These are phyloP conservation scores for Alternaria novae-zelandiae DNA, from an alignment of 2,329 filamentous ascomycete genomes.

Conservation along the genomic window DNA sequence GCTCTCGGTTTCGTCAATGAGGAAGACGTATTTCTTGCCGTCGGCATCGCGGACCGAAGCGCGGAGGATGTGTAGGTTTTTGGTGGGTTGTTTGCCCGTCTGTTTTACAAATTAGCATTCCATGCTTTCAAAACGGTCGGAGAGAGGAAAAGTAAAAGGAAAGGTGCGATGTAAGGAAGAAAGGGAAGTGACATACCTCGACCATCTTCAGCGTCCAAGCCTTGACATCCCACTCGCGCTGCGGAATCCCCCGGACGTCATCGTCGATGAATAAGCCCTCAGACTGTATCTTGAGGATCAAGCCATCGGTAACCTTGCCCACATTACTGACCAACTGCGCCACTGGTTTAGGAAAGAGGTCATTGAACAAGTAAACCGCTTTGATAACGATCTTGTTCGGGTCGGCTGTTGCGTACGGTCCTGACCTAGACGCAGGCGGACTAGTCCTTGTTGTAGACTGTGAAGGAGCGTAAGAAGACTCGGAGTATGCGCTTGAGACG, in stretches of 20 bases:
- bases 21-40: slow-evolving; percentile 67
- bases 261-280: slow-evolving; percentile 98
- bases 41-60: slow-evolving; percentile 65
- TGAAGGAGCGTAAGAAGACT: slow-evolving; percentile 85
- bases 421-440: slow-evolving; percentile 72
- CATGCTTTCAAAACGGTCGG: too few relatives aligned
- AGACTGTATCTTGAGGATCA: slow-evolving; percentile 89
- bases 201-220: slow-evolving; percentile 94
- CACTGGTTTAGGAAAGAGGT: slow-evolving; percentile 86
- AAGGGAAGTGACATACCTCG: slow-evolving; percentile 68
- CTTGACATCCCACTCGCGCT: slow-evolving; percentile 98
- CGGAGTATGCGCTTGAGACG: slow-evolving; percentile 68
- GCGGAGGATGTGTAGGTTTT: slow-evolving; percentile 60
- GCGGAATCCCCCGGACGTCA: slow-evolving; percentile 86
- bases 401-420: slow-evolving; percentile 84
- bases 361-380: slow-evolving; percentile 91
- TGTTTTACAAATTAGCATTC: too few relatives aligned
- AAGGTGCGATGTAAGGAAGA: too few relatives aligned
- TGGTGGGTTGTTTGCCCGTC: slow-evolving; percentile 54
- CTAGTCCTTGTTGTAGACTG: slow-evolving; percentile 84
- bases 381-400: slow-evolving; percentile 96
- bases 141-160: too few relatives aligned
- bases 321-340: slow-evolving; percentile 87
- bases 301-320: slow-evolving; percentile 85
- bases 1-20: slow-evolving; percentile 64